These are phyloP conservation scores for Amanita pseudoporphyria DNA, from an alignment of 768 basidiomycete species.

Conservation along the genomic window DNA sequence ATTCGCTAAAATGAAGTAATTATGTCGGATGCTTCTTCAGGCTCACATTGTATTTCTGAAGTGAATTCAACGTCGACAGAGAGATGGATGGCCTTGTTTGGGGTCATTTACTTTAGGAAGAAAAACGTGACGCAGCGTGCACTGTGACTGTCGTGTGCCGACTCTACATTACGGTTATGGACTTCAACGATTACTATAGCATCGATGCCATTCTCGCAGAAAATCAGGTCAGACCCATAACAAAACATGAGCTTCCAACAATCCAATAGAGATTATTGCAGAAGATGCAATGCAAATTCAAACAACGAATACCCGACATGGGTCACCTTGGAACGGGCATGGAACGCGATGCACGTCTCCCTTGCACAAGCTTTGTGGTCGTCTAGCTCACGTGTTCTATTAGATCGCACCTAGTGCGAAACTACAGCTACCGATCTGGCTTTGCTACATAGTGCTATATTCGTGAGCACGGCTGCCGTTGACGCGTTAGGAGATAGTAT, in stretches of 20 bases:
- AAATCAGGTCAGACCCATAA: slow-evolving; percentile 52
- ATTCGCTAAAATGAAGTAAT: too few relatives aligned
- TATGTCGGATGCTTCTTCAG: too few relatives aligned
- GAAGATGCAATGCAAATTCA: slow-evolving; percentile 95
- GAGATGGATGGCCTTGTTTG: too few relatives aligned
- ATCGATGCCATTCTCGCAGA: slow-evolving; percentile 87
- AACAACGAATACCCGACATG: slow-evolving; percentile 73
- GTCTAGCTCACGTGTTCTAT: slow-evolving; percentile 8
- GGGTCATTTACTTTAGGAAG: too few relatives aligned
- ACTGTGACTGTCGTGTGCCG: too few relatives aligned
- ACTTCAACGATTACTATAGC: slow-evolving; percentile 79
- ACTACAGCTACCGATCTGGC: slow-evolving; percentile 82
- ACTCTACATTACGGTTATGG: slow-evolving; percentile 57
- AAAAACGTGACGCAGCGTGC: too few relatives aligned
- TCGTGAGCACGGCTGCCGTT: slow-evolving; percentile 36
- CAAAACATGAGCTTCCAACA: background rate
- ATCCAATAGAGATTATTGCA: slow-evolving; percentile 18
- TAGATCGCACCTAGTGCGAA: slow-evolving; percentile 76
- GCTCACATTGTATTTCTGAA: too few relatives aligned
- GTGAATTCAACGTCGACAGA: too few relatives aligned
- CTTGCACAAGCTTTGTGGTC: background rate
- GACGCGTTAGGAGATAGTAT: background rate
- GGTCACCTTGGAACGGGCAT: slow-evolving; percentile 85
- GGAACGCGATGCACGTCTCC: slow-evolving; percentile 62
- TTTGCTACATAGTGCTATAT: slow-evolving; percentile 77